A percentile compares a stretch with the other conserved stretches of the same genome.
phyloP scores from a whole-genome alignment of 768 basidiomycete genomes.

The Austroboletus eburneus region DNA sequence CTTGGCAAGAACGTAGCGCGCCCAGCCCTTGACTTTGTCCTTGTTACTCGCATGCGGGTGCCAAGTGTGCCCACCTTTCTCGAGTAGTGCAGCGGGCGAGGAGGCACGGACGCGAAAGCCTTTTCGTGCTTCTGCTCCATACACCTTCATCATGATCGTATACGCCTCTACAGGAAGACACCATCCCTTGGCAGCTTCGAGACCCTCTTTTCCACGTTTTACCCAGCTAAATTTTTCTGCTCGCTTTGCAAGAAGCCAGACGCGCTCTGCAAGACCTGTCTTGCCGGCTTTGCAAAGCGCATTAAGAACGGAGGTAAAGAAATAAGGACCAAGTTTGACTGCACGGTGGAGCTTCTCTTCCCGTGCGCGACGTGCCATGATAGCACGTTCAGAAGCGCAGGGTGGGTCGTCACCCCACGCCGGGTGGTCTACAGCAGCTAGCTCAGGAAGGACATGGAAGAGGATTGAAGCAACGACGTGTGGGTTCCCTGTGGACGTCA shows the following conservation, averaged over 20 bases:
- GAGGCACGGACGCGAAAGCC: conserved; percentile 15
- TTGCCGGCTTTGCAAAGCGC: conserved; percentile 54
- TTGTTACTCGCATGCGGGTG: conserved; percentile 12
- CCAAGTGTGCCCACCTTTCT: conserved; percentile 14
- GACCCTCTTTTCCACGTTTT: conserved; percentile 14
- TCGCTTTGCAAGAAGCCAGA: conserved; percentile 59
- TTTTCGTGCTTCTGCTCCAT: conserved; percentile 42
- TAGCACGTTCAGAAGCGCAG: conserved; percentile 21
- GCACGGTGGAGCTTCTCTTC: conserved; percentile 38
- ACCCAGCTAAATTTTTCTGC: conserved; percentile 57
- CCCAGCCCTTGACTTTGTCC: conserved; percentile 34
- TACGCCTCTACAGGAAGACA: conserved; percentile 62
- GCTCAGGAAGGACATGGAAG: conserved; percentile 54
- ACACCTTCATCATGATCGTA: conserved; percentile 66
- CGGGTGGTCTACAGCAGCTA: conserved; percentile 38
- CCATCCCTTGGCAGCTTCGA: conserved; percentile 47
- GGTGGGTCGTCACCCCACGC: conserved; percentile 32
- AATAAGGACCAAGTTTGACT: conserved; percentile 51
- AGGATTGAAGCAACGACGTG: conserved; percentile 43
- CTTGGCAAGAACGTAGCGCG: conserved; percentile 27
- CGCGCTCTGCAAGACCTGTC: conserved; percentile 52
- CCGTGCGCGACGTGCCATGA: conserved; percentile 22
- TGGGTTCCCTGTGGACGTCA: conserved; percentile 47
- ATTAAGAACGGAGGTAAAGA: conserved; percentile 57
- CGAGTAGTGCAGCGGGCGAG: neutral